phyloP scores from a whole-genome alignment of 768 basidiomycete species.

The Lentinula raphanica region DNA sequence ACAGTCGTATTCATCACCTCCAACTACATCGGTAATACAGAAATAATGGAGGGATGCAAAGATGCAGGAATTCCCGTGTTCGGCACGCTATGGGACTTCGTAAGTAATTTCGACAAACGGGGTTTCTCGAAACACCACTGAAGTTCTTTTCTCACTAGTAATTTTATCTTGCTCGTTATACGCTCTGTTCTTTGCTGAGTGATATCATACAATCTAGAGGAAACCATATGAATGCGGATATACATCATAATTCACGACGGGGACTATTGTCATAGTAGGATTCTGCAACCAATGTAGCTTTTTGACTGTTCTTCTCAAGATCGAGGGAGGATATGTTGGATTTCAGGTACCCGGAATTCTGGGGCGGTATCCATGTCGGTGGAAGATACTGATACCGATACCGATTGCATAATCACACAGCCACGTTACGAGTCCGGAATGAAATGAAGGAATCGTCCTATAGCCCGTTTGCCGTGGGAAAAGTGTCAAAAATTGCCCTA shows the following conservation, averaged over 20 bases:
- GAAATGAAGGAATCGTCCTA: too few relatives aligned
- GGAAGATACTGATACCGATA: too few relatives aligned
- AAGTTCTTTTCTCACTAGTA: neutral
- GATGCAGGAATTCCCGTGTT: conserved; percentile 61
- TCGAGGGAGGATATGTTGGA: neutral
- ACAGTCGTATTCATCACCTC: conserved; percentile 78
- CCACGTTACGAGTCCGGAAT: too few relatives aligned
- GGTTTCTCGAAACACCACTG: neutral
- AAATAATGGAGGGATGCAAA: conserved; percentile 78
- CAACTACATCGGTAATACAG: conserved; percentile 73
- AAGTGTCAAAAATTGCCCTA: too few relatives aligned
- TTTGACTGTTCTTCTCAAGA: neutral
- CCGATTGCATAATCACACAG: too few relatives aligned
- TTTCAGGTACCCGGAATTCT: neutral
- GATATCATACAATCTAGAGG: neutral
- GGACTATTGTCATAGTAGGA: neutral
- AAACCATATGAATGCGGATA: neutral
- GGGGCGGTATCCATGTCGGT: too few relatives aligned
- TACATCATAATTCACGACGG: neutral
- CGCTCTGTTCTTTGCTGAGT: neutral
- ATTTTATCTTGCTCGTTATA: neutral
- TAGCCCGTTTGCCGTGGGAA: too few relatives aligned
- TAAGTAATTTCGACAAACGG: conserved; percentile 13
- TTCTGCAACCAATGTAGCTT: neutral
- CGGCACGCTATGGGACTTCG: conserved; percentile 72